A percentile compares a stretch with the other conserved stretches of the same genome.
phyloP scores from a whole-genome alignment of 306 rosid genomes.

The Castanea sativa region DNA sequence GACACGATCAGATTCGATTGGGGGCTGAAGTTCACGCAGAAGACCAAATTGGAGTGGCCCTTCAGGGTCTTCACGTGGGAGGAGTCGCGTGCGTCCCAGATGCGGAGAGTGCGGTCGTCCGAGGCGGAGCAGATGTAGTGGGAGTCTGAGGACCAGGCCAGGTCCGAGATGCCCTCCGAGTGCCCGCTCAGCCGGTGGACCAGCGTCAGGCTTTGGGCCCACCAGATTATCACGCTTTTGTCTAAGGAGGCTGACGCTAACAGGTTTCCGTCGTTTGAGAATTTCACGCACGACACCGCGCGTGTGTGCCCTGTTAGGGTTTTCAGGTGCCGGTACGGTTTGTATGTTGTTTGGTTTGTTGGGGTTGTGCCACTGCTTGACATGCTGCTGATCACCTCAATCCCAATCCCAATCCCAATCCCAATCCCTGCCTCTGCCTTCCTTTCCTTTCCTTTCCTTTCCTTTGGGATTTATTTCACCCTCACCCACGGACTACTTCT shows the following conservation, averaged over 20 bases:
- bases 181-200: constrained; percentile 75
- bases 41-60: constrained; percentile 66
- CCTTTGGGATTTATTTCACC: no score
- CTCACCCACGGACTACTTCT: no score
- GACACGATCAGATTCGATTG: constrained; percentile 82
- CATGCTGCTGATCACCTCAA: no score
- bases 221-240: constrained; percentile 79
- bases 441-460: no score
- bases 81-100: constrained; percentile 79
- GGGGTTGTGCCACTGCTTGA: constrained; percentile 33
- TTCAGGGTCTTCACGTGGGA: constrained; percentile 81
- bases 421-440: no score
- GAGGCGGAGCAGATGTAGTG: constrained; percentile 96
- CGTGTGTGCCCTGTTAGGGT: constrained; percentile 60
- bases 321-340: constrained; percentile 70
- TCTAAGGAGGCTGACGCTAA: constrained; percentile 84
- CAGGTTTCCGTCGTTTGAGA: constrained; percentile 77
- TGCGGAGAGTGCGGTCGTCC: constrained; percentile 85
- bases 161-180: constrained; percentile 76
- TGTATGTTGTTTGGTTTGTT: constrained; percentile 30
- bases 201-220: constrained; percentile 49
- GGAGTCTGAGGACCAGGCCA: constrained; percentile 92
- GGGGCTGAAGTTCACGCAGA: constrained; percentile 85
- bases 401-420: no score
- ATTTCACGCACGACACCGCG: constrained; percentile 81